Conservation (phyloP, 495 filamentous ascomycete species). For the Aeminium ludgeri region DNA sequence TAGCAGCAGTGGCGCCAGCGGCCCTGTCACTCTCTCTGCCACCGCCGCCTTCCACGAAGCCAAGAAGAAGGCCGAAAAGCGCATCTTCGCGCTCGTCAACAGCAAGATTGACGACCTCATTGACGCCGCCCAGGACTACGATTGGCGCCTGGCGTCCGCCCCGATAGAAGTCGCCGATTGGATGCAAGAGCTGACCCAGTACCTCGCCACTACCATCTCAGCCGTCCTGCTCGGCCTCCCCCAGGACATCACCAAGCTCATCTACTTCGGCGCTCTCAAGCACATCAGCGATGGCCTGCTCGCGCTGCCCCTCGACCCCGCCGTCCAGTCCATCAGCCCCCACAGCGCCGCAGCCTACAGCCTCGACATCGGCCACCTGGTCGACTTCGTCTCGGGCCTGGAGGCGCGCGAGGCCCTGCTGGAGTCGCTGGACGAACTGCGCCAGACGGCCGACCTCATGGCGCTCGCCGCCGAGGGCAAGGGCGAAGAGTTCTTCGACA, state of each 20-base stretch:
- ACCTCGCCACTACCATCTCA: slow-evolving; percentile 92
- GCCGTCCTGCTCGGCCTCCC: slow-evolving; percentile 82
- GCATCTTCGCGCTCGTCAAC: slow-evolving; percentile 96
- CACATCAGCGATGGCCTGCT: slow-evolving; percentile 81
- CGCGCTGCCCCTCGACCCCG: slow-evolving; percentile 45
- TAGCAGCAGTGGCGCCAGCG: slow-evolving; percentile 57
- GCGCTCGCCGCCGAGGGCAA: slow-evolving; percentile 49
- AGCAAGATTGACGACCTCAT: slow-evolving; percentile 97
- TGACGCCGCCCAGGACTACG: slow-evolving; percentile 77
- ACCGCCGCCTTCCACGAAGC: slow-evolving; percentile 74
- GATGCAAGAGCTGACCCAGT: slow-evolving; percentile 82
- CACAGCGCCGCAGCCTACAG: slow-evolving; percentile 67
- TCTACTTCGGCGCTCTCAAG: slow-evolving; percentile 90
- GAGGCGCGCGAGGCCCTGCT: slow-evolving; percentile 54
- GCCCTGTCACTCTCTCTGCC: slow-evolving; percentile 55
- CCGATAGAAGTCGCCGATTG: slow-evolving; percentile 59
- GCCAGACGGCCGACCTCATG: slow-evolving; percentile 79
- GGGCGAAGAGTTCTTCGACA: slow-evolving; percentile 87
- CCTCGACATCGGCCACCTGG: slow-evolving; percentile 66
- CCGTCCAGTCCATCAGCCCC: slow-evolving; percentile 70
- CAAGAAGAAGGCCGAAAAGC: slow-evolving; percentile 91
- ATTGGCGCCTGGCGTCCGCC: slow-evolving; percentile 42
- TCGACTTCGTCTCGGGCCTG: slow-evolving; percentile 68
- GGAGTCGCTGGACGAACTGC: slow-evolving; percentile 77
- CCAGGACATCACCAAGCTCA: slow-evolving; percentile 86